Percentiles rank a stretch among this genome's conserved stretches.
These are phyloP conservation scores for Bruguiera parviflora DNA, from an alignment of 345 rosid species.

Conservation along the genomic window DNA sequence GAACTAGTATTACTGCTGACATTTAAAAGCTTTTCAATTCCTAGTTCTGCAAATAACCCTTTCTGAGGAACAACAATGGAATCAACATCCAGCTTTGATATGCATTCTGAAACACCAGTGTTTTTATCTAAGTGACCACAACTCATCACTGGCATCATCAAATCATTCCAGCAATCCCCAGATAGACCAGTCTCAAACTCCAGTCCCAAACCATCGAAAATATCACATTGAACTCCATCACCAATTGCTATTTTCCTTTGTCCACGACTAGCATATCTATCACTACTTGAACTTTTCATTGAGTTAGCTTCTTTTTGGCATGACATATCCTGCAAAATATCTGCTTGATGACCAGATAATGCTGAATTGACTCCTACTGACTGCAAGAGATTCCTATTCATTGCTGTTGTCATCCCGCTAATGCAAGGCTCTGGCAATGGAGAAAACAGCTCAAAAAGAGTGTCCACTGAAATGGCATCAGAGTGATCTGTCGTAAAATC, in stretches of 20 bases:
- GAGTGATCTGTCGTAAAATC: conserved; percentile 44
- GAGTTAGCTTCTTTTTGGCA: conserved; percentile 13
- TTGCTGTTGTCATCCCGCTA: conserved; percentile 15
- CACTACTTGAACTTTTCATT: conserved; percentile 17
- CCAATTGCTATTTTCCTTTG: conserved; percentile 21
- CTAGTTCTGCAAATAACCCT: conserved; percentile 74
- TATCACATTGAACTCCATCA: conserved; percentile 42
- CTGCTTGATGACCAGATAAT: conserved; percentile 21
- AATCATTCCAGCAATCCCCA: conserved; percentile 34
- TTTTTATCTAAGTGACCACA: conserved; percentile 8
- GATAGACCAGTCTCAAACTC: conserved; percentile 19
- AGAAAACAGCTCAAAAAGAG: conserved; percentile 49
- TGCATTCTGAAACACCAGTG: conserved; percentile 29
- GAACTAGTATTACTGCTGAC: conserved; percentile 36
- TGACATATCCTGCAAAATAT: conserved; percentile 23
- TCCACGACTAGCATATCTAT: conserved; percentile 1
- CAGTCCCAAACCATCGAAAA: conserved; percentile 41
- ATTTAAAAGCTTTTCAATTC: conserved; percentile 53
- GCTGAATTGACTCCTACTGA: conserved; percentile 20
- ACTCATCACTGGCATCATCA: conserved; percentile 21
- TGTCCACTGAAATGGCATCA: conserved; percentile 40
- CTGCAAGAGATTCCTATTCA: conserved; percentile 21
- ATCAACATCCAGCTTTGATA: conserved; percentile 28
- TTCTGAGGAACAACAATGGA: conserved; percentile 33
- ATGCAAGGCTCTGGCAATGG: conserved; percentile 37